phyloP scores from a whole-genome alignment of 2,329 filamentous ascomycete species.

The Aspergillus tubingensis region DNA sequence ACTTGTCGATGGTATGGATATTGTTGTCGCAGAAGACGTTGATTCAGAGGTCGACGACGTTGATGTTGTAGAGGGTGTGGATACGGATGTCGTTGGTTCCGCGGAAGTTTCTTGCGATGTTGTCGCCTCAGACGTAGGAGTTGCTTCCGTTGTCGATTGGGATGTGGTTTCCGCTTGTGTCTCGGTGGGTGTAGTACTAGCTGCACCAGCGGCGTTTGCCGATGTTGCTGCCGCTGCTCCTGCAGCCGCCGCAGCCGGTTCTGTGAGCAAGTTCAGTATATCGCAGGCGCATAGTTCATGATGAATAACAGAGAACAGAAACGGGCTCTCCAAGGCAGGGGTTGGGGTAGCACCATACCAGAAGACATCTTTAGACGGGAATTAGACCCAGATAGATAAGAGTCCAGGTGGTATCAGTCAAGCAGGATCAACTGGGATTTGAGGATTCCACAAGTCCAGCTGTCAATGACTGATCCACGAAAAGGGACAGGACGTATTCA shows the following conservation, averaged over 20 bases:
- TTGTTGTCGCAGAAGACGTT: conserved; percentile 6
- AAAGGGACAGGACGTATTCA: conserved; percentile 2
- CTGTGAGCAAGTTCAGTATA: background rate
- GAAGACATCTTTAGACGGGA: background rate
- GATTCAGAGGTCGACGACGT: conserved; percentile 19
- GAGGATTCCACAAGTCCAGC: background rate
- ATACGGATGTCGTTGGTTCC: conserved; percentile 20
- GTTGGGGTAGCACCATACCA: conserved; percentile 3
- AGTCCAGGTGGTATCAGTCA: background rate
- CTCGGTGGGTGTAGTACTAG: conserved; percentile 10
- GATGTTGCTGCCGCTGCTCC: conserved; percentile 7
- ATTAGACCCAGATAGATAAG: background rate
- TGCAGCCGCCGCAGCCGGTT: conserved; percentile 4
- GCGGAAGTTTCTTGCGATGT: conserved; percentile 20
- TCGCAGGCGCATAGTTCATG: background rate
- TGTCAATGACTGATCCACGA: background rate
- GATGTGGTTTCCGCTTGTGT: conserved; percentile 7
- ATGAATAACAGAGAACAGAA: background rate
- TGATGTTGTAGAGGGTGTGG: conserved; percentile 18
- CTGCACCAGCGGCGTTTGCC: conserved; percentile 11
- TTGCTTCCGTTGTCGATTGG: conserved; percentile 16
- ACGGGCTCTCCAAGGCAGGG: background rate
- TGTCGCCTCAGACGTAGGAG: conserved; percentile 21
- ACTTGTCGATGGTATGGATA: conserved; percentile 25
- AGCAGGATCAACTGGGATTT: background rate